Percentiles rank a stretch among this genome's conserved stretches.
Evolutionary conservation across 83 land plant species (phyloP).

Genomic region (Picea abies): DNA sequence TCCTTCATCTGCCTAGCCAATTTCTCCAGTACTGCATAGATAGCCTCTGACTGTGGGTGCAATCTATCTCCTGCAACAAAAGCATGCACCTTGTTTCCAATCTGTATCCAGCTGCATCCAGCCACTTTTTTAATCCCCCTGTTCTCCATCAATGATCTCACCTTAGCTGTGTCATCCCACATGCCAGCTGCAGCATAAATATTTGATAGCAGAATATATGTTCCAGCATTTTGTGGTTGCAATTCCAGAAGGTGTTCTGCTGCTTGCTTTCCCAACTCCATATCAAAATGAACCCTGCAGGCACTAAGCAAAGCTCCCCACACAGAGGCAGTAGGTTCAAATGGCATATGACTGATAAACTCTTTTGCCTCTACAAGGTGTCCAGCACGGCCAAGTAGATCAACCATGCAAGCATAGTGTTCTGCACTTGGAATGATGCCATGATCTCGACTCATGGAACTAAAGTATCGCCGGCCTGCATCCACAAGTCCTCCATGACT

Average conservation of each 20-base stretch:
- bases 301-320: conserved; percentile 54
- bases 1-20: conserved; percentile 26
- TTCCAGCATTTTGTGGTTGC: conserved; percentile 38
- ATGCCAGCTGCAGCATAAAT: conserved; percentile 34
- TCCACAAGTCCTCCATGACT: conserved; percentile 54
- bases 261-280: conserved; percentile 40
- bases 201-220: conserved; percentile 43
- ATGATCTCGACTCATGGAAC: conserved; percentile 33
- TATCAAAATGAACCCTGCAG: conserved; percentile 40
- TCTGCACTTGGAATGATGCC: conserved; percentile 48
- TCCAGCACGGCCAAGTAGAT: conserved; percentile 50
- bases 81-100: not conserved
- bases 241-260: conserved; percentile 33
- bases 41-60: conserved; percentile 8
- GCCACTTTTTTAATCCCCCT: conserved; percentile 41
- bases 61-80: conserved; percentile 6
- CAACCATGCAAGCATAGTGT: conserved; percentile 58
- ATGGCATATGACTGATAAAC: conserved; percentile 35
- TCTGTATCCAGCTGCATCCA: conserved; percentile 49
- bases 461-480: conserved; percentile 42
- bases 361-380: conserved; percentile 39
- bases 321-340: conserved; percentile 24
- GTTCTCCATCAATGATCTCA: conserved; percentile 39
- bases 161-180: conserved; percentile 29
- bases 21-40: conserved; percentile 13